phyloP scores from a whole-genome alignment of 257 asterid species.

The Solanum raphanifolium region DNA sequence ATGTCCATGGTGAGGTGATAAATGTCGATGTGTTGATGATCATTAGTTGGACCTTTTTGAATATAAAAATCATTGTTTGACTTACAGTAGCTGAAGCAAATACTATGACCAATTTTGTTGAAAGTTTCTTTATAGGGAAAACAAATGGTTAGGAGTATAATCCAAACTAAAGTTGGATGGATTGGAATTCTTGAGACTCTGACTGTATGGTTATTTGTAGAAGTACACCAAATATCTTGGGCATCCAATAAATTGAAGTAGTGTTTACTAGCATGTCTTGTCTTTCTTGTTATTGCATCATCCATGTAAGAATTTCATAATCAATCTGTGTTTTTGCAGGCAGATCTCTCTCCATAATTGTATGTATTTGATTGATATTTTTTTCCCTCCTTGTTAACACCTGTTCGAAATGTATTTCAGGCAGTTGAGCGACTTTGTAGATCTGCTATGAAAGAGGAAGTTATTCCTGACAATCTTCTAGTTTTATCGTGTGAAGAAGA shows the following conservation, averaged over 20 bases:
- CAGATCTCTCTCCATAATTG: not conserved
- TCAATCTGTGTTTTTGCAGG: not conserved
- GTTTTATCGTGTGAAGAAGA: slow-evolving; percentile 94
- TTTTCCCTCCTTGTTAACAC: not conserved
- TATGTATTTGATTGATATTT: not conserved
- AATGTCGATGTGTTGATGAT: not conserved
- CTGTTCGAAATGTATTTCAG: slow-evolving; percentile 27
- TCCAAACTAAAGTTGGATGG: not conserved
- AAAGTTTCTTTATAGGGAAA: not conserved
- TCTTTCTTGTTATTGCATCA: not conserved
- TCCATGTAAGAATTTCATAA: not conserved
- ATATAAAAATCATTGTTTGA: not conserved
- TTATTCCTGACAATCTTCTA: slow-evolving; percentile 57
- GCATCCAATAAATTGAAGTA: not conserved
- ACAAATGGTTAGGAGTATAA: not conserved
- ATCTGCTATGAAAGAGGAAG: slow-evolving; percentile 45
- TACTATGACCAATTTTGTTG: not conserved
- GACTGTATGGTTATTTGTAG: not conserved
- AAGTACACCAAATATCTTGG: not conserved
- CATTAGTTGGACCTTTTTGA: not conserved
- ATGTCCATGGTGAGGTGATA: not conserved
- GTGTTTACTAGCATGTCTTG: not conserved
- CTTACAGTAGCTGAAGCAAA: not conserved
- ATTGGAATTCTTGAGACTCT: not conserved
- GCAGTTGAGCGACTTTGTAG: slow-evolving; percentile 86